Conservation (phyloP, 345 rosid genomes). For the Boechera retrofracta region DNA sequence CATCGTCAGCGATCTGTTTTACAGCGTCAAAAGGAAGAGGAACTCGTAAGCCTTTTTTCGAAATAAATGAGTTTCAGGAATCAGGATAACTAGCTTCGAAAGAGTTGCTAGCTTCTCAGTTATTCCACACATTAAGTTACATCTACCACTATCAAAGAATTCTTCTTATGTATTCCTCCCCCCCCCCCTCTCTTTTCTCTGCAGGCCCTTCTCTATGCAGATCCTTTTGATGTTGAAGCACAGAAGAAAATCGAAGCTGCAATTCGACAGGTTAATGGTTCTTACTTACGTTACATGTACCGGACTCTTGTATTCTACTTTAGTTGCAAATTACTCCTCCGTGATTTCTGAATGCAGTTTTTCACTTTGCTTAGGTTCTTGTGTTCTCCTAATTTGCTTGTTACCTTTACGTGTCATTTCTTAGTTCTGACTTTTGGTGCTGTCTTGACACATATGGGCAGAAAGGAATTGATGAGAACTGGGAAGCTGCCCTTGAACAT, state of each 20-base stretch:
- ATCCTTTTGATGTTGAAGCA: constrained; percentile 97
- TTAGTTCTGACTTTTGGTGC: constrained; percentile 1
- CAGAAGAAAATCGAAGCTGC: constrained; percentile 98
- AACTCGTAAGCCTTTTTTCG: constrained; percentile 61
- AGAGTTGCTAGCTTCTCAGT: constrained; percentile 12
- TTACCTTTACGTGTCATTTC: not conserved
- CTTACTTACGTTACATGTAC: constrained; percentile 18
- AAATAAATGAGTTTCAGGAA: not conserved
- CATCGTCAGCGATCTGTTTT: constrained; percentile 71
- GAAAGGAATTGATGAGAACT: constrained; percentile 99
- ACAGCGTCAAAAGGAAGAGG: constrained; percentile 77
- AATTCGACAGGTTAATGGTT: constrained; percentile 78
- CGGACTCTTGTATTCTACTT: constrained; percentile 6
- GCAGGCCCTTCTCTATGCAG: constrained; percentile 91
- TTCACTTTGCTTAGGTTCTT: constrained; percentile 11
- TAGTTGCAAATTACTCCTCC: not conserved
- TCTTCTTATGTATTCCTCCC: constrained; percentile 8
- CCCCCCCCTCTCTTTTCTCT: not conserved
- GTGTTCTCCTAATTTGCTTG: constrained; percentile 1
- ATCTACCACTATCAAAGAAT: constrained; percentile 7
- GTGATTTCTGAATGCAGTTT: not conserved
- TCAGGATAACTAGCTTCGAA: constrained; percentile 2
- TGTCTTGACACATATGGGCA: constrained; percentile 46
- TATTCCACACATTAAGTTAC: not conserved
- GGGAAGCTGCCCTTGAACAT: constrained; percentile 98